Percentiles rank a stretch among this genome's conserved stretches.
Conservation (phyloP, 140 eudicot genomes). For the Oenanthe javanica region DNA sequence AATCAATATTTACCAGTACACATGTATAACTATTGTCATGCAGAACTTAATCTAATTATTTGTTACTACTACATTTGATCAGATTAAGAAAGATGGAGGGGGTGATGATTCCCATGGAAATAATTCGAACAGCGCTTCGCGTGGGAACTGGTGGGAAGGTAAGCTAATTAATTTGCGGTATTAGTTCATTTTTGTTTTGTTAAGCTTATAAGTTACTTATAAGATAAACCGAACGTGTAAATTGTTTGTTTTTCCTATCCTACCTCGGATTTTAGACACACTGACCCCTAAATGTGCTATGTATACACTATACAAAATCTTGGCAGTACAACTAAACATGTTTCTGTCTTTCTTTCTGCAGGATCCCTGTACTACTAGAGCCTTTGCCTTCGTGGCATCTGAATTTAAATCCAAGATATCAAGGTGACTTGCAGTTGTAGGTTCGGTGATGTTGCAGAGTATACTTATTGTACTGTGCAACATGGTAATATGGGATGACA, state of each 20-base stretch:
- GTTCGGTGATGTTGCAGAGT: neutral
- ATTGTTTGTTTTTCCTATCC: no score
- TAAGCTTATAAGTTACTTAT: neutral
- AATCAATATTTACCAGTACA: neutral
- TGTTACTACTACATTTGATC: neutral
- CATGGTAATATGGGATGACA: neutral
- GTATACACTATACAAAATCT: neutral
- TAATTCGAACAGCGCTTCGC: constrained; percentile 42
- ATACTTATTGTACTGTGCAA: neutral
- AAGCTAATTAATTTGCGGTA: neutral
- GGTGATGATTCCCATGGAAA: constrained; percentile 43
- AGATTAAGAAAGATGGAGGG: constrained; percentile 62
- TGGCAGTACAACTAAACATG: neutral
- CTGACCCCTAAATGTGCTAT: no score
- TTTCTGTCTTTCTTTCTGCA: constrained; percentile 21
- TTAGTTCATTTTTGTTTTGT: neutral
- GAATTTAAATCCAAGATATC: neutral
- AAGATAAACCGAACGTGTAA: no score
- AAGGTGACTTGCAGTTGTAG: neutral
- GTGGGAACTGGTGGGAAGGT: constrained; percentile 99
- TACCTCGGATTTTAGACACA: no score
- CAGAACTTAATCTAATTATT: neutral
- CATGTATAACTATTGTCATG: neutral
- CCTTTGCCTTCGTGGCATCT: neutral
- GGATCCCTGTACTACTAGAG: constrained; percentile 79